Percentiles rank a stretch among this genome's conserved stretches.
Evolutionary conservation across 2,329 filamentous ascomycete genomes (phyloP).

Genomic region (Colletotrichum limetticola): DNA sequence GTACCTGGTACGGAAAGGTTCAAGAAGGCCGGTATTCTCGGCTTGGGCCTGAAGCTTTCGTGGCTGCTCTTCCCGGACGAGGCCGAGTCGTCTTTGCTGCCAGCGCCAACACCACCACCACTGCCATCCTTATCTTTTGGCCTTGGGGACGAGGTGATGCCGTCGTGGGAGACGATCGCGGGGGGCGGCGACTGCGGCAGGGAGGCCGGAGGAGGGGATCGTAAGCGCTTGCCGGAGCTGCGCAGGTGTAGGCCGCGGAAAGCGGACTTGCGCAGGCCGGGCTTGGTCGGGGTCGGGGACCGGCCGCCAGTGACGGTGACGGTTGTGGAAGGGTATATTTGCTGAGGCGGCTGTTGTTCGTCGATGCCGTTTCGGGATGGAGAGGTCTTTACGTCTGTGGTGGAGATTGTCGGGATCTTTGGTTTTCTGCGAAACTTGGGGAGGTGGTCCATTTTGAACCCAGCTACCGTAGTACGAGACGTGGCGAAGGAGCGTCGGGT

Average conservation of each 20-base stretch:
- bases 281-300: conserved; percentile 35
- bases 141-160: conserved; percentile 38
- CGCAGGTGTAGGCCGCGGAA: conserved; percentile 59
- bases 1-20: conserved; percentile 49
- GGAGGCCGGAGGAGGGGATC: conserved; percentile 50
- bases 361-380: conserved; percentile 36
- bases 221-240: conserved; percentile 58
- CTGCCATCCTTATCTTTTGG: conserved; percentile 12
- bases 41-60: conserved; percentile 19
- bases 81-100: conserved; percentile 2
- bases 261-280: conserved; percentile 47
- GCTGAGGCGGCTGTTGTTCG: conserved; percentile 37
- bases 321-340: conserved; percentile 37
- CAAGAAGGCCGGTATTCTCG: conserved; percentile 52
- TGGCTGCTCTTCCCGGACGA: conserved; percentile 12
- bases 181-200: conserved; percentile 35
- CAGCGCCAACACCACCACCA: conserved; percentile 11
- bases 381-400: conserved; percentile 44
- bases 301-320: conserved; percentile 26
- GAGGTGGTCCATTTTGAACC: conserved; percentile 52
- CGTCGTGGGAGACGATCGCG: conserved; percentile 50
- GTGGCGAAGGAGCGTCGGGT: not conserved
- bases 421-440: conserved; percentile 56
- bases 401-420: conserved; percentile 55
- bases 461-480: not conserved